phyloP scores from a whole-genome alignment of 306 rosid genomes.

The Malus sylvestris region DNA sequence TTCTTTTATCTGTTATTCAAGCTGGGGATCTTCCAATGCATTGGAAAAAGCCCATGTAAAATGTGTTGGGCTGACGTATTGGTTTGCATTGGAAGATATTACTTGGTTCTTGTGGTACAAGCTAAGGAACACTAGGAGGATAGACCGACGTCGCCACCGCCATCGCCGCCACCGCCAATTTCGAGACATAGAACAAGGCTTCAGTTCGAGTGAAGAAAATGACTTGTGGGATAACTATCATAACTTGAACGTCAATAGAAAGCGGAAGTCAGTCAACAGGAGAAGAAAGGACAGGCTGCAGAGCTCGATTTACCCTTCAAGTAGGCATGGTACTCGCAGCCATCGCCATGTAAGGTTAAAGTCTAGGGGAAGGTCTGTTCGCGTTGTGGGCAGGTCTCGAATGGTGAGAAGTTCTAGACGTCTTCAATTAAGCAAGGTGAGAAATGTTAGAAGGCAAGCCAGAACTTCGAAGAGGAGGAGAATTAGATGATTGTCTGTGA shows the following conservation, averaged over 20 bases:
- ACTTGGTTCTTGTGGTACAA: conserved; percentile 40
- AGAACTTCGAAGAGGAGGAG: neutral
- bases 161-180: neutral
- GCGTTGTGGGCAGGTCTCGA: neutral
- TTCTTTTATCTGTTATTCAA: conserved; percentile 39
- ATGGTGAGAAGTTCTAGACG: neutral
- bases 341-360: neutral
- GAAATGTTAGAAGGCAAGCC: neutral
- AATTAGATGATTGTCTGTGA: neutral
- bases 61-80: conserved; percentile 39
- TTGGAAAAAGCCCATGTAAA: conserved; percentile 39
- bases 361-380: neutral
- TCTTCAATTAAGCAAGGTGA: neutral
- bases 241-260: conserved; percentile 8
- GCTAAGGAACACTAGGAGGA: conserved; percentile 36
- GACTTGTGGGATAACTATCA: neutral
- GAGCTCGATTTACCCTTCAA: neutral
- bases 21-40: conserved; percentile 48
- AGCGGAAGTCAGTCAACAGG: conserved; percentile 7
- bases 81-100: conserved; percentile 31
- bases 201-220: conserved; percentile 24
- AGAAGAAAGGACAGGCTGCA: conserved; percentile 11
- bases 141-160: conserved; percentile 16
- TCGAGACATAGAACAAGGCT: conserved; percentile 35
- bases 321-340: neutral